Evolutionary conservation across 1,284 basidiomycete species (phyloP).

Genomic region (Amylostereum chailletii): DNA sequence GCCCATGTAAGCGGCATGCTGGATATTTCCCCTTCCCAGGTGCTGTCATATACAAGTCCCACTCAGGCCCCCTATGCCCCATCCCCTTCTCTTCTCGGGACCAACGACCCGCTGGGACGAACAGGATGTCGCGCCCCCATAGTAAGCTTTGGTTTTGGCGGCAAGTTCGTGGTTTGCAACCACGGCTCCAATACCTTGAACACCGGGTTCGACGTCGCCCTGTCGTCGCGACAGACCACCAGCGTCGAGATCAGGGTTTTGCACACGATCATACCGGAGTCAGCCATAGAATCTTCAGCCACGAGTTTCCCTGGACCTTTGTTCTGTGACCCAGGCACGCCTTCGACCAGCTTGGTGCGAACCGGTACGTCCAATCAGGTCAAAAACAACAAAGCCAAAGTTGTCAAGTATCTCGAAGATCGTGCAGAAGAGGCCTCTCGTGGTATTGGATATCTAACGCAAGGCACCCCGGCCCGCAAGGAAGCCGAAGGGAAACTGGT

Average conservation of each 20-base stretch:
- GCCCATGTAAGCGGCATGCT: background rate
- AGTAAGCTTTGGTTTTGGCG: slow-evolving; percentile 85
- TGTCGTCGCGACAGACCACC: slow-evolving; percentile 63
- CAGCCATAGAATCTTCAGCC: slow-evolving; percentile 48
- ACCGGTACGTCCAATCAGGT: slow-evolving; percentile 49
- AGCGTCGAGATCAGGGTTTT: slow-evolving; percentile 63
- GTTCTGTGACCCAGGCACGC: slow-evolving; percentile 66
- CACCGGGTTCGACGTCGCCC: slow-evolving; percentile 70
- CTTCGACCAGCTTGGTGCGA: slow-evolving; percentile 61
- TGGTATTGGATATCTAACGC: slow-evolving; percentile 65
- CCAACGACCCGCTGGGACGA: slow-evolving; percentile 78
- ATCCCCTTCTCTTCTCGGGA: slow-evolving; percentile 68
- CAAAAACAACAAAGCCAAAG: slow-evolving; percentile 79
- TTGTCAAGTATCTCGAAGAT: slow-evolving; percentile 70
- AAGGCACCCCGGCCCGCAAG: slow-evolving; percentile 42
- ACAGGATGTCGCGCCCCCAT: slow-evolving; percentile 69
- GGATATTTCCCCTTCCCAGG: slow-evolving; percentile 26
- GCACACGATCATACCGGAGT: slow-evolving; percentile 61
- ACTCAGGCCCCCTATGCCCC: slow-evolving; percentile 56
- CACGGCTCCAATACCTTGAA: slow-evolving; percentile 61
- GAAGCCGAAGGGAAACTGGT: slow-evolving; percentile 71
- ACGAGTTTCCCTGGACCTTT: slow-evolving; percentile 79
- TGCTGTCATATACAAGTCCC: slow-evolving; percentile 32
- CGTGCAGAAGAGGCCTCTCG: slow-evolving; percentile 70
- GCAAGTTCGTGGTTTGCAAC: slow-evolving; percentile 80